Evolutionary conservation across 352 stramenopile genomes (phyloP).

Genomic region (Globisporangium parvum): DNA sequence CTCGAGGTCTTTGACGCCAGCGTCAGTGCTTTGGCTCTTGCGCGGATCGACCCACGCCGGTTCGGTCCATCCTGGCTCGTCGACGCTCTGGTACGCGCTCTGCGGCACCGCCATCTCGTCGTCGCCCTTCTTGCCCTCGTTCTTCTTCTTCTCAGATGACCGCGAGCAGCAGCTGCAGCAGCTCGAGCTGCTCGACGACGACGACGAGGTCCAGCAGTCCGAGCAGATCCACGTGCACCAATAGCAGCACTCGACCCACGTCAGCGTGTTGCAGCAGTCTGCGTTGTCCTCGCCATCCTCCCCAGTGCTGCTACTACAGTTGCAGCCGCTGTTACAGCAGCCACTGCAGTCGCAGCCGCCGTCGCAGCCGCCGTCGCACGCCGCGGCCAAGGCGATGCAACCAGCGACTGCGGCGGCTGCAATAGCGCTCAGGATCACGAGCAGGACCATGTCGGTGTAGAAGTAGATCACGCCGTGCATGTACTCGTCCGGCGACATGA

Average conservation of each 20-base stretch:
- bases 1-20: not conserved
- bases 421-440: conserved; percentile 27
- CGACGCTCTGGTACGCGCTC: not conserved
- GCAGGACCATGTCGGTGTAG: conserved; percentile 54
- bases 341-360: not conserved
- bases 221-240: not conserved
- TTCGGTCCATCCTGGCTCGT: not conserved
- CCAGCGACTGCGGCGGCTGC: conserved; percentile 24
- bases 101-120: no score
- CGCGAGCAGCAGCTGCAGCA: not conserved
- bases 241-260: not conserved
- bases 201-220: not conserved
- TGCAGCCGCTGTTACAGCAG: not conserved
- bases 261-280: not conserved
- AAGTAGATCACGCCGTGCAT: conserved; percentile 67
- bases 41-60: not conserved
- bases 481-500: conserved; percentile 57
- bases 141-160: not conserved
- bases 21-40: not conserved
- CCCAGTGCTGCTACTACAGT: not conserved
- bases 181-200: not conserved
- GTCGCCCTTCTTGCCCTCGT: not conserved
- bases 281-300: not conserved
- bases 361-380: not conserved
- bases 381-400: not conserved